Conservation (phyloP, 345 rosid species). For the Erodium maritimum region DNA sequence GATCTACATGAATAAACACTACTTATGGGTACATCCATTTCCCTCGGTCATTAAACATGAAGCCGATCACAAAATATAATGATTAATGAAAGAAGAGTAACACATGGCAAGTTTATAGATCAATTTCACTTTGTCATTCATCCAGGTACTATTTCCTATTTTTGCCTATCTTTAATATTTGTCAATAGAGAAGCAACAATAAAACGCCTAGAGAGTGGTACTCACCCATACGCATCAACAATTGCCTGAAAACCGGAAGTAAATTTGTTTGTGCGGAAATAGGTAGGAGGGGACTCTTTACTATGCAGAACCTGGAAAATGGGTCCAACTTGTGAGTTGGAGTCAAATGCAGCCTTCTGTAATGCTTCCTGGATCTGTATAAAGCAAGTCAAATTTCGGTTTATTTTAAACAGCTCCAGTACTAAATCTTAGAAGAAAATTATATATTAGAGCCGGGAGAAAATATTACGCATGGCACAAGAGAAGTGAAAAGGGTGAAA, state of each 20-base stretch:
- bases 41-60: not conserved
- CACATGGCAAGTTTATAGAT: too few species aligned
- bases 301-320: conserved; percentile 77
- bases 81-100: not conserved
- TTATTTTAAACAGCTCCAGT: conserved; percentile 4
- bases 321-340: conserved; percentile 91
- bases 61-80: not conserved
- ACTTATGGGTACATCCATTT: not conserved
- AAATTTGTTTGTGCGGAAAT: conserved; percentile 80
- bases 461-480: not conserved
- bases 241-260: conserved; percentile 88
- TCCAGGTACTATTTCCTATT: not conserved
- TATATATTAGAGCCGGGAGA: not conserved
- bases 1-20: not conserved
- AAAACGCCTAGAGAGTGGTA: conserved; percentile 11
- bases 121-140: not conserved
- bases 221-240: conserved; percentile 96
- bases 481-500: conserved; percentile 2
- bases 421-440: not conserved
- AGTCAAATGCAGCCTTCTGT: conserved; percentile 78
- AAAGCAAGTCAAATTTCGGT: conserved; percentile 12
- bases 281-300: conserved; percentile 86
- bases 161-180: not conserved
- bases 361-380: conserved; percentile 92
- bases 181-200: not conserved